Evolutionary conservation across 2,329 filamentous ascomycete species (phyloP).

Genomic region (Pseudogymnoascus sp.): DNA sequence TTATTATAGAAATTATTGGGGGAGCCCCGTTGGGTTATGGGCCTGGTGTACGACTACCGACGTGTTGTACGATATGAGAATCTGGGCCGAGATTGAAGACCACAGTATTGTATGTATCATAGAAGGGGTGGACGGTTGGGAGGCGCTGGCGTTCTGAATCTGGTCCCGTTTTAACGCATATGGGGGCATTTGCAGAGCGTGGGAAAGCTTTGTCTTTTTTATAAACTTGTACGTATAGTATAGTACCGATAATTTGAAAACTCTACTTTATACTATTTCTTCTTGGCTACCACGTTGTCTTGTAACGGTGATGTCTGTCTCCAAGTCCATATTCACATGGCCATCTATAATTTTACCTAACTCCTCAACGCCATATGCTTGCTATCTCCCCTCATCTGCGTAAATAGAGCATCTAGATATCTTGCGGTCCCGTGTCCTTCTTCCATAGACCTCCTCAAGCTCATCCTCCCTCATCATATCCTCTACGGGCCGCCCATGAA

Average conservation of each 20-base stretch:
- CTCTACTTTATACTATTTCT: slow-evolving; percentile 1
- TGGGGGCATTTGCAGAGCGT: slow-evolving; percentile 6
- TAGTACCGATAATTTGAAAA: slow-evolving; percentile 5
- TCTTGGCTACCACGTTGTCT: background rate
- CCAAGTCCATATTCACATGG: background rate
- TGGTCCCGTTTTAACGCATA: background rate
- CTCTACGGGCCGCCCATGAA: slow-evolving; percentile 38
- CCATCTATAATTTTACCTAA: slow-evolving; percentile 1
- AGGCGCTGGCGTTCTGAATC: slow-evolving; percentile 4
- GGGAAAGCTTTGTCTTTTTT: slow-evolving; percentile 1
- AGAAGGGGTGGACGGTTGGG: background rate
- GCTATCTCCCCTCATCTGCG: background rate
- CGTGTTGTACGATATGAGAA: background rate
- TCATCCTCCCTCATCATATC: background rate
- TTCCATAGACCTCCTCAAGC: background rate
- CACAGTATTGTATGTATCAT: background rate
- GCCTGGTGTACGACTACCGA: slow-evolving; percentile 5
- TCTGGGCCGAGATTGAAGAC: background rate
- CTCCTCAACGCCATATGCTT: slow-evolving; percentile 4
- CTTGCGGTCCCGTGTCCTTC: background rate
- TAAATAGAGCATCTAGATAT: background rate
- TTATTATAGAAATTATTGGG: background rate
- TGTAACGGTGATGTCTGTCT: background rate
- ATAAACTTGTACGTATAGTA: slow-evolving; percentile 4
- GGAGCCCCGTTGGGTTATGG: background rate